A percentile compares a stretch with the other conserved stretches of the same genome.
Conservation (phyloP, 1,284 basidiomycete species). For the Coniferiporia sulphurascens region DNA sequence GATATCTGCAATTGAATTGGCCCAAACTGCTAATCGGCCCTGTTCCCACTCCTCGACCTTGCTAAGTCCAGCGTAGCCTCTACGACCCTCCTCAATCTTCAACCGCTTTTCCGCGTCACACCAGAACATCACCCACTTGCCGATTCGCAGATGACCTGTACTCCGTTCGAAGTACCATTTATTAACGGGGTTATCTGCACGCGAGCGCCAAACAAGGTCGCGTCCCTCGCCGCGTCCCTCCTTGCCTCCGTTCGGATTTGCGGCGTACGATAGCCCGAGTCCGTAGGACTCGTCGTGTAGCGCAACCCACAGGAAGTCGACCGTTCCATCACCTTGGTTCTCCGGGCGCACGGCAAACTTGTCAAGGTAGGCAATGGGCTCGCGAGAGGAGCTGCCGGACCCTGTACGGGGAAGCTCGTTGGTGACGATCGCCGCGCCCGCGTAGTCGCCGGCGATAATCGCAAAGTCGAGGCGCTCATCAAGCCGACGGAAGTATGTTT, state of each 20-base stretch:
- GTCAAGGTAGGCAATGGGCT: constrained; percentile 88
- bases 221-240: constrained; percentile 85
- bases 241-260: constrained; percentile 93
- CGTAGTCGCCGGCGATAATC: constrained; percentile 94
- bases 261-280: constrained; percentile 87
- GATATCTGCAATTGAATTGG: constrained; percentile 67
- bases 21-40: constrained; percentile 75
- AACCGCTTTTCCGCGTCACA: constrained; percentile 90
- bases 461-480: constrained; percentile 82
- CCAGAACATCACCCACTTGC: constrained; percentile 94
- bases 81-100: constrained; percentile 59
- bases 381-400: constrained; percentile 26
- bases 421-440: constrained; percentile 93
- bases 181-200: constrained; percentile 93
- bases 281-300: constrained; percentile 98
- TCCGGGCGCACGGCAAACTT: constrained; percentile 96
- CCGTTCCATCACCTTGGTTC: constrained; percentile 96
- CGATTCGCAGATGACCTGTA: constrained; percentile 84
- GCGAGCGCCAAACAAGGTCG: constrained; percentile 93
- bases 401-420: constrained; percentile 51
- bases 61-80: constrained; percentile 56
- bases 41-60: constrained; percentile 81
- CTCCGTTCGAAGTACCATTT: constrained; percentile 99
- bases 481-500: constrained; percentile 78
- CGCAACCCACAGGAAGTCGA: constrained; percentile 99